Conservation (phyloP, 23 red algal species). For the Gracilaria vermiculophylla region DNA sequence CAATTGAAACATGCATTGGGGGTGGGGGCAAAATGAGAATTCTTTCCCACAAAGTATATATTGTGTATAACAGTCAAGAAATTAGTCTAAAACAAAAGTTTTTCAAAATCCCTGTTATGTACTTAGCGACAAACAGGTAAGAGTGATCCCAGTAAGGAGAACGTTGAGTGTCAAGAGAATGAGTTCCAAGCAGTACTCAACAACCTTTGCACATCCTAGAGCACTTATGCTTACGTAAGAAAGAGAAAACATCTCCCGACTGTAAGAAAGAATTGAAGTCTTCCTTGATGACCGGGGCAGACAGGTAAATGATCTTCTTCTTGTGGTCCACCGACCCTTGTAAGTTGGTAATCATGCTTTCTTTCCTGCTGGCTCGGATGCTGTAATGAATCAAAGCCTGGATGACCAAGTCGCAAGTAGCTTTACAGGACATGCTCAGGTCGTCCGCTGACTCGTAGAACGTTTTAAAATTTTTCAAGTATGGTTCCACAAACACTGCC, state of each 20-base stretch:
- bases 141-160: too few relatives aligned
- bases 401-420: neutral
- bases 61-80: too few relatives aligned
- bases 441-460: neutral
- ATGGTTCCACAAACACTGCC: neutral
- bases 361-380: neutral
- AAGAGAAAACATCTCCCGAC: neutral
- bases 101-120: neutral
- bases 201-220: neutral
- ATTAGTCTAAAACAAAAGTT: too few relatives aligned
- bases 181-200: too few relatives aligned
- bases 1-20: too few relatives aligned
- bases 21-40: too few relatives aligned
- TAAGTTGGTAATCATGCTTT: neutral
- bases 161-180: too few relatives aligned
- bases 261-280: neutral
- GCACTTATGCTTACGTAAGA: neutral
- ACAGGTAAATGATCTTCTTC: neutral
- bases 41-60: too few relatives aligned
- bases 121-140: too few relatives aligned
- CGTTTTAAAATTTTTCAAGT: neutral
- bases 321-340: neutral
- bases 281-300: neutral
- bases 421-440: neutral
- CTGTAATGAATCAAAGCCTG: slow-evolving; percentile 15